These are phyloP conservation scores for Magnolia kwangsiensis DNA, from an alignment of 164 flowering plant species.

Conservation along the genomic window DNA sequence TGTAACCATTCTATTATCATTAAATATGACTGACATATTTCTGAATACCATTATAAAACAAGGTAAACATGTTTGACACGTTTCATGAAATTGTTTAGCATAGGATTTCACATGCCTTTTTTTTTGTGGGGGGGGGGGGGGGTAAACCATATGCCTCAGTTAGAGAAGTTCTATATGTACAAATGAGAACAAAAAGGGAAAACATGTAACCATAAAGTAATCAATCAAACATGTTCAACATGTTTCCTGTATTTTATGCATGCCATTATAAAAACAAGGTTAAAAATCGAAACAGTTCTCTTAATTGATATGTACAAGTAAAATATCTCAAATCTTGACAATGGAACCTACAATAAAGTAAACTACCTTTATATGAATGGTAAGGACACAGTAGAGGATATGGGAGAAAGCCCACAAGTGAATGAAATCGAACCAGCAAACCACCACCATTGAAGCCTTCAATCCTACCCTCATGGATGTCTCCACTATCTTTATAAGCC, in stretches of 20 bases:
- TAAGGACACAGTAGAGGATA: conserved; percentile 71
- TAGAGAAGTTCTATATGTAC: too few species aligned
- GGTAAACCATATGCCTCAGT: too few species aligned
- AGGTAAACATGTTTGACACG: too few species aligned
- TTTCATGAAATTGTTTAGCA: too few species aligned
- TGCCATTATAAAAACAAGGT: neutral
- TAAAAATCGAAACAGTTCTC: neutral
- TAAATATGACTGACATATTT: too few species aligned
- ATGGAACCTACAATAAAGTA: neutral
- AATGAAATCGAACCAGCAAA: conserved; percentile 68
- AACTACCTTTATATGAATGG: conserved; percentile 69
- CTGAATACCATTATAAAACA: too few species aligned
- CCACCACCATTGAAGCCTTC: conserved; percentile 86
- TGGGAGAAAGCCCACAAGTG: conserved; percentile 87
- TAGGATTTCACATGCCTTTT: too few species aligned
- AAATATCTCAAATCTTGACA: neutral
- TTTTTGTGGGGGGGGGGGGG: too few species aligned
- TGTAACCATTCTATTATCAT: too few species aligned
- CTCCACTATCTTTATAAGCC: conserved; percentile 53
- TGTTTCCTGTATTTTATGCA: neutral
- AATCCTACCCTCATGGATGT: conserved; percentile 56
- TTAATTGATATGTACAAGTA: neutral
- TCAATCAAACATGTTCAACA: neutral
- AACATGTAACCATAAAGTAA: neutral
- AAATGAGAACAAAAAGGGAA: neutral